Percentiles rank a stretch among this genome's conserved stretches.
Evolutionary conservation across 164 flowering plant species (phyloP).

Genomic region (Taxillus chinensis): DNA sequence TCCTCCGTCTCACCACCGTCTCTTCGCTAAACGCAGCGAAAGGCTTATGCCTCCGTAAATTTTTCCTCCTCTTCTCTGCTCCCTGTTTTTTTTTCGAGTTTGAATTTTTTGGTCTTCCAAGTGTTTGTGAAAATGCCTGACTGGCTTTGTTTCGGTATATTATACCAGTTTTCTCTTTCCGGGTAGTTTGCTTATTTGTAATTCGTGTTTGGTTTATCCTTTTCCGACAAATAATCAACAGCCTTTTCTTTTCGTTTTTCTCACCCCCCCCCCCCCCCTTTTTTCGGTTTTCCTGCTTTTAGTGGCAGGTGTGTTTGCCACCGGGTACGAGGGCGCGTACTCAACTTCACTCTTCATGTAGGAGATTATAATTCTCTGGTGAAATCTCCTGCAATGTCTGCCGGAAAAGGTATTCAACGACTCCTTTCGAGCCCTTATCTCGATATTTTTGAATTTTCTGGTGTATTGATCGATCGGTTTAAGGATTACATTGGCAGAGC

Average conservation of each 20-base stretch:
- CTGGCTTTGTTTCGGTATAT: background rate
- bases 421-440: background rate
- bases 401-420: slow-evolving; percentile 27
- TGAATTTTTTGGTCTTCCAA: background rate
- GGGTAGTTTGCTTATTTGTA: too few species aligned
- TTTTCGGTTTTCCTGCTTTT: background rate
- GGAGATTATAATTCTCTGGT: slow-evolving; percentile 13
- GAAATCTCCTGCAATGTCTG: slow-evolving; percentile 22
- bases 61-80: background rate
- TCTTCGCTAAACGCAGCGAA: slow-evolving; percentile 10
- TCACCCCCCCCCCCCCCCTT: too few species aligned
- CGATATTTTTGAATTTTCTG: too few species aligned
- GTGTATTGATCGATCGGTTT: too few species aligned
- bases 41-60: slow-evolving; percentile 25
- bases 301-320: slow-evolving; percentile 27
- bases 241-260: background rate
- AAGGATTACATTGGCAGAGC: background rate
- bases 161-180: background rate
- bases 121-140: background rate
- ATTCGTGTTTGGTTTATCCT: background rate
- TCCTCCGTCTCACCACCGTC: slow-evolving; percentile 8
- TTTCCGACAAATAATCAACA: background rate
- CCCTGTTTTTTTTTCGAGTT: background rate
- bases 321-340: slow-evolving; percentile 14
- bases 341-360: slow-evolving; percentile 17